phyloP scores from a whole-genome alignment of 2,329 filamentous ascomycete species.

The Monilinia fructigena region DNA sequence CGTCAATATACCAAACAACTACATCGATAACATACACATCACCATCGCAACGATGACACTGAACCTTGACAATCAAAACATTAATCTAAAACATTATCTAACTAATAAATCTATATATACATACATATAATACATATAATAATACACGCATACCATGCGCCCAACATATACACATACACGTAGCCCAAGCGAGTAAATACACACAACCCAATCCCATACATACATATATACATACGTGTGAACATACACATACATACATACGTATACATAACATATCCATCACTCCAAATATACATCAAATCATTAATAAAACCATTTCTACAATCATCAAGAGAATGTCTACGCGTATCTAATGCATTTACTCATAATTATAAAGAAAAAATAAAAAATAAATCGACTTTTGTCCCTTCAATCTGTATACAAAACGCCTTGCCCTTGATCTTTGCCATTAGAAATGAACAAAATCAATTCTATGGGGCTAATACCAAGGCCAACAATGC shows the following conservation, averaged over 20 bases:
- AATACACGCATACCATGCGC: not conserved
- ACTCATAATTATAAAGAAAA: conserved; percentile 10
- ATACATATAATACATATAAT: not conserved
- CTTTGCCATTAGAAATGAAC: not conserved
- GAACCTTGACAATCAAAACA: not conserved
- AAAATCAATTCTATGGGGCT: conserved; percentile 45
- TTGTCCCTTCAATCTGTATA: not conserved
- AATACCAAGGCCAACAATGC: conserved; percentile 92
- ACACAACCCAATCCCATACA: not conserved
- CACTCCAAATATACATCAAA: conserved; percentile 16
- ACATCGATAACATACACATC: too few species aligned
- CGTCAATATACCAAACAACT: too few species aligned
- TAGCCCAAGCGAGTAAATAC: not conserved
- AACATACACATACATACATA: conserved; percentile 1
- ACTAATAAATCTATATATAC: not conserved
- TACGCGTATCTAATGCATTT: conserved; percentile 14
- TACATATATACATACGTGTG: not conserved
- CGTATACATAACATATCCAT: conserved; percentile 2
- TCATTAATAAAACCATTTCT: conserved; percentile 5
- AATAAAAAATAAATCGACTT: not conserved
- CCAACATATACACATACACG: not conserved
- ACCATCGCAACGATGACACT: too few species aligned
- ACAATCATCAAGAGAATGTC: conserved; percentile 14
- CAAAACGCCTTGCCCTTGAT: not conserved
- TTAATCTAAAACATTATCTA: not conserved